Percentiles rank a stretch among this genome's conserved stretches.
Evolutionary conservation across 495 filamentous ascomycete genomes (phyloP).

Genomic region (Apiosordaria backusii): DNA sequence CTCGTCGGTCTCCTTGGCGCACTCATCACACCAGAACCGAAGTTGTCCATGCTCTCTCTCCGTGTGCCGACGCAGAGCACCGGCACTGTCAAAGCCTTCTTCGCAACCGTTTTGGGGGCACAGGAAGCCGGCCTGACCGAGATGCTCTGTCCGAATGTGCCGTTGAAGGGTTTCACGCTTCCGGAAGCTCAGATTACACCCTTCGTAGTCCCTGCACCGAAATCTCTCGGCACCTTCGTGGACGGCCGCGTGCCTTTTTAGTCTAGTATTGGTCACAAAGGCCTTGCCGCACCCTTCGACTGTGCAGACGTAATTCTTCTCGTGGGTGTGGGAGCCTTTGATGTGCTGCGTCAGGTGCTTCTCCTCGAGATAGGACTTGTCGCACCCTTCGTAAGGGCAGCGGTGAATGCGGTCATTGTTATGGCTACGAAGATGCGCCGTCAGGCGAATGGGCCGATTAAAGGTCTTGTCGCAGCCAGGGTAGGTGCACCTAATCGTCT

Average conservation of each 20-base stretch:
- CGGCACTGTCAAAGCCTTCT: conserved; percentile 66
- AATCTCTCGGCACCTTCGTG: conserved; percentile 68
- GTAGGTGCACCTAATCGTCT: conserved; percentile 67
- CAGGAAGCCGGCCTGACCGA: conserved; percentile 61
- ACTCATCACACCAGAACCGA: conserved; percentile 70
- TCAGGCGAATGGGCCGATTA: conserved; percentile 76
- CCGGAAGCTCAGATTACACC: conserved; percentile 75
- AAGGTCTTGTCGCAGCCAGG: conserved; percentile 75
- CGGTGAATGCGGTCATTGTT: conserved; percentile 70
- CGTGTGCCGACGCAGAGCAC: conserved; percentile 66
- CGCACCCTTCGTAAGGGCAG: conserved; percentile 66
- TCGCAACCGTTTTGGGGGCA: conserved; percentile 67
- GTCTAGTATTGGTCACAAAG: conserved; percentile 71
- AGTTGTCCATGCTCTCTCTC: conserved; percentile 64
- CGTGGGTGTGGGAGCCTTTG: conserved; percentile 71
- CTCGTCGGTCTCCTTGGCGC: conserved; percentile 36
- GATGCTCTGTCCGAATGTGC: conserved; percentile 71
- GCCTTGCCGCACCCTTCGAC: conserved; percentile 70
- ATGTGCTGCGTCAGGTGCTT: conserved; percentile 82
- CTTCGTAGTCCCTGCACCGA: conserved; percentile 67
- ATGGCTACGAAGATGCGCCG: conserved; percentile 75
- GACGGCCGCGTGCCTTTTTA: conserved; percentile 62
- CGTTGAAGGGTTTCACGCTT: conserved; percentile 84
- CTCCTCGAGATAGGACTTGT: conserved; percentile 74
- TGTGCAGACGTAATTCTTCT: conserved; percentile 67